Evolutionary conservation across 768 basidiomycete genomes (phyloP).

Genomic region (Filobasidium wieringae): DNA sequence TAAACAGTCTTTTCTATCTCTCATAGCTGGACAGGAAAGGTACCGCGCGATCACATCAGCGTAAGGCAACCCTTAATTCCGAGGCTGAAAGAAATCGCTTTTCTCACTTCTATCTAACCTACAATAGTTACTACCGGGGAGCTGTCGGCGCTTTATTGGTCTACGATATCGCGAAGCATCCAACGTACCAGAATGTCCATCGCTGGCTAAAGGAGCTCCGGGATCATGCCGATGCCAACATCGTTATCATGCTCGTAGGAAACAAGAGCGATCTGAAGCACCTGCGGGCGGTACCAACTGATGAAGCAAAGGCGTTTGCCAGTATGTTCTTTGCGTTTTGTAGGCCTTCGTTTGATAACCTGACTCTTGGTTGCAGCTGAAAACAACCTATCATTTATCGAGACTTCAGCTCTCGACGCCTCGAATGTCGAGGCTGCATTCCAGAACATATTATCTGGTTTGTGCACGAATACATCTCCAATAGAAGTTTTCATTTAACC

Average conservation of each 20-base stretch:
- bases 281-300: conserved; percentile 86
- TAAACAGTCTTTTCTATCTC: not conserved
- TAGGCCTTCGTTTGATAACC: not conserved
- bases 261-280: conserved; percentile 99
- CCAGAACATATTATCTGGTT: conserved; percentile 88
- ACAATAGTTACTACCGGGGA: conserved; percentile 70
- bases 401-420: conserved; percentile 98
- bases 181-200: conserved; percentile 80
- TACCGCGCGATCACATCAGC: conserved; percentile 97
- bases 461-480: conserved; percentile 22
- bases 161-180: conserved; percentile 41
- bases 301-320: conserved; percentile 86
- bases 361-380: conserved; percentile 48
- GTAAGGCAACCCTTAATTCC: conserved; percentile 31
- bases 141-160: conserved; percentile 50
- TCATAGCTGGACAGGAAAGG: conserved; percentile 81
- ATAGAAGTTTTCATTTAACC: not conserved
- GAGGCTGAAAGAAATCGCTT: not conserved
- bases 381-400: conserved; percentile 86
- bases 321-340: conserved; percentile 45
- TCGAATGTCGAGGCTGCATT: conserved; percentile 96
- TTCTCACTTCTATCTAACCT: not conserved
- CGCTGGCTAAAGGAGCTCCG: conserved; percentile 95
- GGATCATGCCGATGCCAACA: conserved; percentile 73
- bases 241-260: conserved; percentile 89